Base-by-base conservation (phyloP, 202 grass and related monocot genomes). In the Dendrocalamus latiflorus region DNA sequence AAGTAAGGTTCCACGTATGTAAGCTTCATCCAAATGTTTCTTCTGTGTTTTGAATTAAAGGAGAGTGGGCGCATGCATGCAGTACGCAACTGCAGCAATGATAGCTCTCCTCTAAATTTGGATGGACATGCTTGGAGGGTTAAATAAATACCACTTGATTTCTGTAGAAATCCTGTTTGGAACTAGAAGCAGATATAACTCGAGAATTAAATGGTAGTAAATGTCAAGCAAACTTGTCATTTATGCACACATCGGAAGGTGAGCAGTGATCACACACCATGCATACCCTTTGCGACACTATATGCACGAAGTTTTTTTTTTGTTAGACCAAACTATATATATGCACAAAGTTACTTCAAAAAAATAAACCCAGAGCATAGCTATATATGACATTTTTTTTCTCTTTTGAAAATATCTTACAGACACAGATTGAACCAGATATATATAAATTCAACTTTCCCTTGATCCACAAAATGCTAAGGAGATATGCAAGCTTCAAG, bases 181-280 rank as follows among this genome's bases (percentile, higher is more conserved):
- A 47, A 17, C 42, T 64, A 49, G 43, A 17, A 34, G 43, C 57
- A 34, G 42, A 48, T 45, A 50, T 78, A 78, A 78, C 43, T 78
- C 21, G 59, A 15, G 20, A 64, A 78, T 49, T 78, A 25, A 78
- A 65, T 65, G 59, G 26, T 34, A 78, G 9, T 77, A 77, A 77
- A 77, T 77, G 57, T 77, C 38, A 30, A n/a, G 56, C 9, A 25
- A 45, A 25, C 38, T 60, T 43, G 7, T 62, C 4, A 77, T 77
- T 25, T 47, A n/a, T n/a, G n/a, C n/a, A n/a, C 6, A 53, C 17
- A 20, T 17, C 14, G 8, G 17, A 12, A 44, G 43, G 3, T 44
- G 2, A 44, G 43, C 11, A 12, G 42, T 43, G 3, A 38, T 38
- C 9, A 43, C 39, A 42, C 42, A 43, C 42, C 9, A 43, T 43